Base-by-base conservation (phyloP, 495 filamentous ascomycete genomes). In the Penicillium pulvis region DNA sequence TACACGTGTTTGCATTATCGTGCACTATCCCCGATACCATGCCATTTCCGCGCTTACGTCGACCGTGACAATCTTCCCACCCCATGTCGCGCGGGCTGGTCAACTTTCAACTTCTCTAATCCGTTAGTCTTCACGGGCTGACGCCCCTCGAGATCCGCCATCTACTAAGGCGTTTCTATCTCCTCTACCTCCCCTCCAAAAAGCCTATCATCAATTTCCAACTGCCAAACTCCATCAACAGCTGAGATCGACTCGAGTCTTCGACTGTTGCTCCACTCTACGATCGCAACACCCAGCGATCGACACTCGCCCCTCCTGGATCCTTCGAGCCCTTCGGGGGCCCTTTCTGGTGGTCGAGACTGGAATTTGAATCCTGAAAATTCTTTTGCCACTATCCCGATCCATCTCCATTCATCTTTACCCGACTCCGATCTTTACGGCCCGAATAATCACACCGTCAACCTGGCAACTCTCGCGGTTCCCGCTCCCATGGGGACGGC, bases 401-500 rank as follows among this genome's bases (percentile, higher is more conserved):
- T 62, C 17, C 63, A 63, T 20, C 49, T 57, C 30, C 70, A 76
- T 11, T 59, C 74, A 14, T 59, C 68, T 12, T 57, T 73, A 50
- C 68, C 70, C 53, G 67, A 71, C 26, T 43, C 63, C n/a, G 80
- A 80, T 57, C 64, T 75, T 17, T 78, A 72, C 66, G 55, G 62
- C 67, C 24, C 51, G 61, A 28, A 62, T 31, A 20, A 74, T 41
- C 63, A 63, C 26, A 53, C 63, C 58, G 68, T 60, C 66, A 72
- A 71, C 57, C 70, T 81, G 78, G 77, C 79, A 41, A 71, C 76
- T 47, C 71, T 79, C 30, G 73, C 78, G 9, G 68, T 77, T 20
- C 75, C 78, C 43, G 70, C 78, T 47, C 66, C 71, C 14, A 83
- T 82, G 76, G 74, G 77, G 53, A 68, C 76, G 26, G 68, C 68